A percentile compares a stretch with the other conserved stretches of the same genome.
phyloP scores from a whole-genome alignment of 306 rosid genomes.

The Macrotyloma uniflorum region DNA sequence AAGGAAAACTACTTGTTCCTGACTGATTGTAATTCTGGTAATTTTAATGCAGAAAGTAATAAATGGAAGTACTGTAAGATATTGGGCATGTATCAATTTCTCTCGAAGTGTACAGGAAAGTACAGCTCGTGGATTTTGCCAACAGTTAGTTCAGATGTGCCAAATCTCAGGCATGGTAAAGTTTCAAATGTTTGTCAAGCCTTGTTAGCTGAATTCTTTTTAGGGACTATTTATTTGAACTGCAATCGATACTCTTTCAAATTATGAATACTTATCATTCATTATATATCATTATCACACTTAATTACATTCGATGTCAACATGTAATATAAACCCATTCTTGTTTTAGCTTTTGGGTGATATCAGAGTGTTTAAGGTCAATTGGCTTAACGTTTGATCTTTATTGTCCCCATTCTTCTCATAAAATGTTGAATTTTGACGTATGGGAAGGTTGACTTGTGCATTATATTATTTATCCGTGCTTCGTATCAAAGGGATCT shows the following conservation, averaged over 20 bases:
- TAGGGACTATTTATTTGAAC: neutral
- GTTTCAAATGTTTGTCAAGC: slow-evolving; percentile 6
- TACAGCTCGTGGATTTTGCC: slow-evolving; percentile 54
- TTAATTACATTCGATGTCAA: neutral
- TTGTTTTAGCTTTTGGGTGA: neutral
- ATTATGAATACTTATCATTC: slow-evolving; percentile 2
- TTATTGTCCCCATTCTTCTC: neutral
- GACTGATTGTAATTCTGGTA: neutral
- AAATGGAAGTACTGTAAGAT: slow-evolving; percentile 55
- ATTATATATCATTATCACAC: neutral
- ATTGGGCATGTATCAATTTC: slow-evolving; percentile 52
- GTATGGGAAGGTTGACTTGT: neutral
- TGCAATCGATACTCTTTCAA: neutral
- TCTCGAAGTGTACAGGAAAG: slow-evolving; percentile 46
- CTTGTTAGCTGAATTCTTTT: neutral
- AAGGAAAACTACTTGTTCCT: neutral
- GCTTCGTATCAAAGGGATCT: neutral
- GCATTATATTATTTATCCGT: neutral
- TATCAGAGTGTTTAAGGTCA: neutral
- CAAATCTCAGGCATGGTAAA: slow-evolving; percentile 60
- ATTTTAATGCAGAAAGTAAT: slow-evolving; percentile 49
- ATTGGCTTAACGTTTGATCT: neutral
- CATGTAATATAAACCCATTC: neutral
- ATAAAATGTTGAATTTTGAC: neutral
- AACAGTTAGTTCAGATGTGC: slow-evolving; percentile 58